A percentile compares a stretch with the other conserved stretches of the same genome.
Conservation (phyloP, 768 basidiomycete species). For the Tremella yokohamensis region DNA sequence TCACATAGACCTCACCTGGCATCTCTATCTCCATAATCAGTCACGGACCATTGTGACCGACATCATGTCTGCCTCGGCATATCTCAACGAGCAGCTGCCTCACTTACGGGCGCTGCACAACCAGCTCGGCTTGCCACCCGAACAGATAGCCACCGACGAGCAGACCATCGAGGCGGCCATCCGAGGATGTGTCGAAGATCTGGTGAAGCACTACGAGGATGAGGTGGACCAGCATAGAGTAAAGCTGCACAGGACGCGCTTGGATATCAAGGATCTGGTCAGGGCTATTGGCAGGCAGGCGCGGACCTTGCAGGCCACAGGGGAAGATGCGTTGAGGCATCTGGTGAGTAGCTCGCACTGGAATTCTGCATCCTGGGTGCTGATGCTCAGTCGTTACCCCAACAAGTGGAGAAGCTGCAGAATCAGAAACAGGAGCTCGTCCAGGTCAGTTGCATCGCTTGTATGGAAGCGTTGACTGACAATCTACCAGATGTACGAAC, state of each 20-base stretch:
- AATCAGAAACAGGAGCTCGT: constrained; percentile 67
- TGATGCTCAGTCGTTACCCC: constrained; percentile 59
- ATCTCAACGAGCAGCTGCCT: constrained; percentile 66
- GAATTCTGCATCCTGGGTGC: not conserved
- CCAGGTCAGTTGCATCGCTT: constrained; percentile 15
- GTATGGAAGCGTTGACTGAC: constrained; percentile 12
- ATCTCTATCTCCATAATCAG: not conserved
- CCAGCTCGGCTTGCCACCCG: constrained; percentile 75
- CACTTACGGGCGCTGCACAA: constrained; percentile 75
- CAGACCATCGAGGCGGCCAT: constrained; percentile 69
- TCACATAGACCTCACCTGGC: not conserved
- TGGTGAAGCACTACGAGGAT: constrained; percentile 65
- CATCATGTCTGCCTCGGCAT: constrained; percentile 19
- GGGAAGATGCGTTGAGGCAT: constrained; percentile 55
- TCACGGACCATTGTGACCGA: not conserved
- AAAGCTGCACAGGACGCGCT: constrained; percentile 63
- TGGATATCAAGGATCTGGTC: constrained; percentile 63
- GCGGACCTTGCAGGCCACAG: constrained; percentile 62
- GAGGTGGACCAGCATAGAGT: constrained; percentile 72
- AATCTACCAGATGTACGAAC: constrained; percentile 34
- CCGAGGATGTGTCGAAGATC: constrained; percentile 68
- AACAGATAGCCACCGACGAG: constrained; percentile 77
- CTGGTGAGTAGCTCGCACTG: constrained; percentile 16
- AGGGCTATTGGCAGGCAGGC: constrained; percentile 63
- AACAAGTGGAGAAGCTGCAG: constrained; percentile 64